Conservation (phyloP, 1,284 basidiomycete species). For the Heliocybe sulcata region DNA sequence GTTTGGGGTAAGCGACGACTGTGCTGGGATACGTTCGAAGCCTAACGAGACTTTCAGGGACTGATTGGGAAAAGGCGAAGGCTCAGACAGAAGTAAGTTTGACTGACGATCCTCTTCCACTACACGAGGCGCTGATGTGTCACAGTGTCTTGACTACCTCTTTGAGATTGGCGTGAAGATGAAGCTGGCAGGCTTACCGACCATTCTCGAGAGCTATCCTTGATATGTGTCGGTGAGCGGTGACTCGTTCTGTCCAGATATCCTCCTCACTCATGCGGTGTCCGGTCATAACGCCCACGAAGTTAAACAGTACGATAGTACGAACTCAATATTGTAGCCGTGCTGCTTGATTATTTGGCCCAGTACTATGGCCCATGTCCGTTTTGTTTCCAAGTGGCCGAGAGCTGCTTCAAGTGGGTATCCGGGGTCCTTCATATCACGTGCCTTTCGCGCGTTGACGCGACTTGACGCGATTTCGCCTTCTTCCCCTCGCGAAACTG, state of each 20-base stretch:
- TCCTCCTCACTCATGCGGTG: too few species aligned
- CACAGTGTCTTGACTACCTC: constrained; percentile 77
- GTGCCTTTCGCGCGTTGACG: neutral
- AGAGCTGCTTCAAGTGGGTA: too few species aligned
- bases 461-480: neutral
- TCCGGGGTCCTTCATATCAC: neutral
- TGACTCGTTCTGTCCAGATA: too few species aligned
- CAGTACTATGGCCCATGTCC: too few species aligned
- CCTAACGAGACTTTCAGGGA: neutral
- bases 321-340: too few species aligned
- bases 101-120: neutral
- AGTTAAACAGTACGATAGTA: too few species aligned
- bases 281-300: too few species aligned
- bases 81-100: constrained; percentile 66
- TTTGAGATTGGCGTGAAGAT: constrained; percentile 83
- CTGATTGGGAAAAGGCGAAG: constrained; percentile 83
- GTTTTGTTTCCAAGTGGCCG: too few species aligned
- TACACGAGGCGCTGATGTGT: neutral
- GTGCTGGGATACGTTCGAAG: neutral
- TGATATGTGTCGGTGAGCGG: too few species aligned
- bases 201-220: neutral
- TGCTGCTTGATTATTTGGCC: too few species aligned
- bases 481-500: too few species aligned
- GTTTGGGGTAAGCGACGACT: constrained; percentile 60
- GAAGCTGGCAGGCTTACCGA: constrained; percentile 48